Conservation (phyloP, 768 basidiomycete genomes). For the Kwoniella dejecticola region DNA sequence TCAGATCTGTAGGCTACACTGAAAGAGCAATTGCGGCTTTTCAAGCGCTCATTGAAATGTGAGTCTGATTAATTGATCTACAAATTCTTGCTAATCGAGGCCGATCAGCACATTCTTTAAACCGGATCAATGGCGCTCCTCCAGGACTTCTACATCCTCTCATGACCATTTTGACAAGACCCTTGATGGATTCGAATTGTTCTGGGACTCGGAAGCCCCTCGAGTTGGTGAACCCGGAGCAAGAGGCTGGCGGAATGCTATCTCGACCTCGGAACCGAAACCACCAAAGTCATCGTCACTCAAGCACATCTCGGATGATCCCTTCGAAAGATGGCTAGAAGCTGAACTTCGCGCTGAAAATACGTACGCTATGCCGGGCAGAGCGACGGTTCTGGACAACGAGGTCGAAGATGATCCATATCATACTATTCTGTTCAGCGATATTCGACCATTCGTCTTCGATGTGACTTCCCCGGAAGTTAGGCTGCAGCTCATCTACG, state of each 20-base stretch:
- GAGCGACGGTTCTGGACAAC: constrained; percentile 40
- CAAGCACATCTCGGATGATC: constrained; percentile 26
- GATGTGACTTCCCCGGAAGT: constrained; percentile 45
- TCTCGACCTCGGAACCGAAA: not conserved
- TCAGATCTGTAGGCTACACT: constrained; percentile 44
- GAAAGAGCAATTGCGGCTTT: constrained; percentile 56
- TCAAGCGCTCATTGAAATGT: constrained; percentile 58
- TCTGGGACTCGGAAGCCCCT: constrained; percentile 56
- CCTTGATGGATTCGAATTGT: constrained; percentile 49
- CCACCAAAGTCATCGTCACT: not conserved
- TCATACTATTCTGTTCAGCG: constrained; percentile 55
- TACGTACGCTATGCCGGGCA: constrained; percentile 27
- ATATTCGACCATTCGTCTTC: constrained; percentile 55
- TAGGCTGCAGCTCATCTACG: constrained; percentile 54
- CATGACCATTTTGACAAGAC: constrained; percentile 26
- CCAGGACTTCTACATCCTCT: not conserved
- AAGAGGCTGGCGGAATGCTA: constrained; percentile 47
- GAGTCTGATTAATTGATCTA: no score
- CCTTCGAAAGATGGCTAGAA: constrained; percentile 50
- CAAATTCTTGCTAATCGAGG: not conserved
- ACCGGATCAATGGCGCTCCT: constrained; percentile 33
- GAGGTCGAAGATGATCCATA: constrained; percentile 57
- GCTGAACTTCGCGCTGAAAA: constrained; percentile 40
- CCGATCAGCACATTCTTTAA: constrained; percentile 52
- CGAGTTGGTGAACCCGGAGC: constrained; percentile 34